phyloP scores from a whole-genome alignment of 305 asterid genomes.

The Fraxinus albicans region DNA sequence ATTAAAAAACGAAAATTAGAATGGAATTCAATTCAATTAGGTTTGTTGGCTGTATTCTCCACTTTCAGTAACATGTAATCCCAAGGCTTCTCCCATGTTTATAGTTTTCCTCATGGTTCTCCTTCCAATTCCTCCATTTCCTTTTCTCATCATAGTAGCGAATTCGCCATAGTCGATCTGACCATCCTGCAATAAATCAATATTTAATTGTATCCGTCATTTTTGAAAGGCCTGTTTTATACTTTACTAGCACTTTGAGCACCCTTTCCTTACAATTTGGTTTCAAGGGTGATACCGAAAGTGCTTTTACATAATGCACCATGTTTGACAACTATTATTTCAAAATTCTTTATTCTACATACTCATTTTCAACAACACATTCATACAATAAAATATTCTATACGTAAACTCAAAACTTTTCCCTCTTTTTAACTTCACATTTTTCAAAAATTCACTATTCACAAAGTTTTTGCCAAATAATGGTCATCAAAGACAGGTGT shows the following conservation, averaged over 20 bases:
- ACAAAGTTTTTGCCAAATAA: too few relatives aligned
- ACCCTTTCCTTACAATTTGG: neutral
- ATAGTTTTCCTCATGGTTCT: conserved; percentile 56
- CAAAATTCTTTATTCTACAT: too few relatives aligned
- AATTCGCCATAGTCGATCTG: conserved; percentile 60
- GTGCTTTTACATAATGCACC: neutral
- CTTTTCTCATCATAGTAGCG: conserved; percentile 64
- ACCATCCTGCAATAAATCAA: conserved; percentile 43
- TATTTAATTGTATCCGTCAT: neutral
- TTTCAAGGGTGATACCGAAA: neutral
- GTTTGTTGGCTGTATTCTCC: conserved; percentile 9
- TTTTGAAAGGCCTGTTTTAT: neutral
- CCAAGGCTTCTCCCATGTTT: conserved; percentile 53
- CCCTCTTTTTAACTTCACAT: too few relatives aligned
- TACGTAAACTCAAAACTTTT: too few relatives aligned
- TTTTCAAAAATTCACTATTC: too few relatives aligned
- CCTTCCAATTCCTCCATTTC: conserved; percentile 58
- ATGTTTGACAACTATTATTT: too few relatives aligned
- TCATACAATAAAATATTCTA: too few relatives aligned
- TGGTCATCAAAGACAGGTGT: too few relatives aligned
- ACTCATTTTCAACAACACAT: too few relatives aligned
- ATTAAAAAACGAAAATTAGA: neutral
- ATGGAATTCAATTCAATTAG: conserved; percentile 12
- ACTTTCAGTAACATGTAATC: conserved; percentile 27
- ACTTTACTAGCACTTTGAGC: neutral